phyloP scores from a whole-genome alignment of 371 early-diverging fungal genomes.

The Basidiobolus meristosporus region DNA sequence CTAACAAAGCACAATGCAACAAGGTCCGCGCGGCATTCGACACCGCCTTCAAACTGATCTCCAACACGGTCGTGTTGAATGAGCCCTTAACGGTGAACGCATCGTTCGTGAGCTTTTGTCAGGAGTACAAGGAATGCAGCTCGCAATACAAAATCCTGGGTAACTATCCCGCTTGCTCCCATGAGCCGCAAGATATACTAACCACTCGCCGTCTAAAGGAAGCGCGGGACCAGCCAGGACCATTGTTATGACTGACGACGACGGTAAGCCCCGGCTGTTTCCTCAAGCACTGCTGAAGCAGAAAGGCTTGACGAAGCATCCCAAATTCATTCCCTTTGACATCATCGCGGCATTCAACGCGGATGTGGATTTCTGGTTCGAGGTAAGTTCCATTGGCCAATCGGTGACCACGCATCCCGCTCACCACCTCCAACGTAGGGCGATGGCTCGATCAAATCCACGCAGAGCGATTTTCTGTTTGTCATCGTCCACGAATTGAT shows the following conservation, averaged over 20 bases:
- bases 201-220: constrained; percentile 4
- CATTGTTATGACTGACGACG: constrained; percentile 17
- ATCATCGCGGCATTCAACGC: constrained; percentile 40
- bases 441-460: constrained; percentile 13
- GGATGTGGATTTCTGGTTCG: constrained; percentile 24
- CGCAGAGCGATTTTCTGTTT: constrained; percentile 29
- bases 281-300: constrained; percentile 48
- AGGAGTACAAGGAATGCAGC: constrained; percentile 10
- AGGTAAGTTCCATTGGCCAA: background rate
- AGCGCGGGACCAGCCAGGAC: constrained; percentile 19
- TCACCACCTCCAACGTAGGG: too few relatives aligned
- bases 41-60: constrained; percentile 12
- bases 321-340: constrained; percentile 15
- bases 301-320: constrained; percentile 7
- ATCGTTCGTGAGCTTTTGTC: constrained; percentile 25
- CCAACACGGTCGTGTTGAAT: constrained; percentile 14
- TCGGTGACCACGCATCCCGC: background rate
- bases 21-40: constrained; percentile 13
- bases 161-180: background rate
- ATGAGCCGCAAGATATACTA: background rate
- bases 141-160: constrained; percentile 9
- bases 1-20: constrained; percentile 3
- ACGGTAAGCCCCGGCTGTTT: constrained; percentile 23
- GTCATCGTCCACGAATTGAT: constrained; percentile 36
- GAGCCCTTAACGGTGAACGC: constrained; percentile 26